phyloP scores from a whole-genome alignment of 1,284 basidiomycete genomes.

The Mycena sp. region DNA sequence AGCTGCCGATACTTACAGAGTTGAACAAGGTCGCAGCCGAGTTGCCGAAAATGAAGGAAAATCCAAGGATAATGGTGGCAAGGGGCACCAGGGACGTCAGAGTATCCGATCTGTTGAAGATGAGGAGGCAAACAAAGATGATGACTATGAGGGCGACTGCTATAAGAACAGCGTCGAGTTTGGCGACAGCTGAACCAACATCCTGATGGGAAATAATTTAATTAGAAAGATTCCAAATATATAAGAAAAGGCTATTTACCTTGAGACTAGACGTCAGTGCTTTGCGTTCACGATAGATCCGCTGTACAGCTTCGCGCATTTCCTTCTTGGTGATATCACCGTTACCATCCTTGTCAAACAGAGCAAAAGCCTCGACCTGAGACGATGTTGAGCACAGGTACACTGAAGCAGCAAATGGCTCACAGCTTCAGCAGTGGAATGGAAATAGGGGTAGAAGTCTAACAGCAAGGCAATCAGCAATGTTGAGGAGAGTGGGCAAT shows the following conservation, averaged over 20 bases:
- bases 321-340: conserved; percentile 84
- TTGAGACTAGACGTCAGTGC: conserved; percentile 77
- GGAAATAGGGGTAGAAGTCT: conserved; percentile 85
- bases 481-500: neutral
- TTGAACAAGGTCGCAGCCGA: conserved; percentile 86
- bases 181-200: conserved; percentile 75
- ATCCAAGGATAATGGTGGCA: conserved; percentile 82
- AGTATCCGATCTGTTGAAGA: conserved; percentile 79
- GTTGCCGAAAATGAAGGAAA: conserved; percentile 86
- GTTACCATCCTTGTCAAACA: conserved; percentile 88
- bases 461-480: conserved; percentile 8
- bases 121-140: conserved; percentile 80
- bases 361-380: conserved; percentile 67
- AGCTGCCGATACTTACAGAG: conserved; percentile 58
- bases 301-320: conserved; percentile 87
- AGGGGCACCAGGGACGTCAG: conserved; percentile 84
- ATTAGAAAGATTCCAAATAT: neutral
- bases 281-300: conserved; percentile 85
- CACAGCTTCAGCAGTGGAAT: conserved; percentile 74
- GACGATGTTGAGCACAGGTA: conserved; percentile 6
- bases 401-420: conserved; percentile 37
- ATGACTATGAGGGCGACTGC: conserved; percentile 67
- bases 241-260: conserved; percentile 43
- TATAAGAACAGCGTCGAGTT: conserved; percentile 79
- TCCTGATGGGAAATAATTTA: conserved; percentile 52